Base-by-base conservation (phyloP, 345 rosid species). In the Ceriops tagal region DNA sequence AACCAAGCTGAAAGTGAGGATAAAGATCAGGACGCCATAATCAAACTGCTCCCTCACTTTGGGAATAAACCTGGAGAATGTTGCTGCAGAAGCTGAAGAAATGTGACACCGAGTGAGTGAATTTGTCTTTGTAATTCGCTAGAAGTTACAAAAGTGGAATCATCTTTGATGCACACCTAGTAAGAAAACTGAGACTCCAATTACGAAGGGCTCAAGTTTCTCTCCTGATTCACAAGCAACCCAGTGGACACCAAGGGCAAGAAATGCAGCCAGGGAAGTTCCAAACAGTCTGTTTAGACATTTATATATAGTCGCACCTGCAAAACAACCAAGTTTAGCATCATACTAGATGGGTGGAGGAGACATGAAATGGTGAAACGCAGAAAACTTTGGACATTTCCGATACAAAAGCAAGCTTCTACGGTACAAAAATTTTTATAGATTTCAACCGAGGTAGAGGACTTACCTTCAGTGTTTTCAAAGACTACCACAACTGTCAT, bases 401-500 rank as follows among this genome's bases (percentile, higher is more conserved):
- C 2, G 19, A 3, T 56, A 32, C 27, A 18, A 20, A 11, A 3
- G 28, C 16, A 56, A 11, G 31, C 28, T 56, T 56, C 13, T 21
- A 24, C 24, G 18, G 49, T 10, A 26, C 28, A 27, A 56, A 15
- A 3, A 24, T 27, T 21, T 9, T 56, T 24, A 22, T 22, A 24
- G 13, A 6, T 24, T 56, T 15, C 31, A 56, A 49, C 27, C 27
- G 28, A 67, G 13, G 39, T 61, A 21, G 21, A 53, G 30, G 27
- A 56, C 81, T 73, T 66, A 78, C 88, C 88, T 18, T 74, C 86
- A 26, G 72, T 80, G 62, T 75, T 73, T 59, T 80, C 88, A 67
- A 80, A 76, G 61, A 72, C 88, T 19, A 84, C 84, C 3, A 84
- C 84, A 26, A 82, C 84, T 6, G 88, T 84, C 83, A 84, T 80